Evolutionary conservation across 805 yeast genomes (phyloP), one percentile per base, ranked within the genome.

Genomic region (Wickerhamiella siamensis): DNA sequence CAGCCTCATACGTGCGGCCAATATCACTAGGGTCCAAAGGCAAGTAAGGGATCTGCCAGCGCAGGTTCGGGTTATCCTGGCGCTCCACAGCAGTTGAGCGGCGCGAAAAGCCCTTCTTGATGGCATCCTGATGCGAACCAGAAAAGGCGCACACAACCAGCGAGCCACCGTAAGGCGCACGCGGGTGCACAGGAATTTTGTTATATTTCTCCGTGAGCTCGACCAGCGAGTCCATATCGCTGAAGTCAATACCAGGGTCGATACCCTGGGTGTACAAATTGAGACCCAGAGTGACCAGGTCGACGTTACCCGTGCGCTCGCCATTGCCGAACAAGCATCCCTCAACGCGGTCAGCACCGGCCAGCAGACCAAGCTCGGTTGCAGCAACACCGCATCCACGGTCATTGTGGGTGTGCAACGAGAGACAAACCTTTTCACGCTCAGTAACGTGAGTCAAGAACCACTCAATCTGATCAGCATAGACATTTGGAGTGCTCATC

Each of bases 351-450:
- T 81, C 84, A n/a, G 84, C 93, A 41, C 93, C 93, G 2, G 84
- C 93, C 61, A 81, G 54, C 54, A 75, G 77, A 36, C 82, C 93
- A 43, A 81, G 69, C 61, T 81, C 93, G 3, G 86, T 79, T 29
- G 91, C 91, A 9, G 88, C 91, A n/a, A 81, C 87, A 12, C 82
- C 87, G 58, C 88, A 80, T 18, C 93, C 93, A 54, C 93, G 71
- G 62, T 81, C 91, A 51, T 81, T 81, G 61, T 81, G 93, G 26
- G 84, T 82, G 59, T 81, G 93, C 43, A 82, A 70, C 12, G 91
- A 80, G 40, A 81, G 72, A 52, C 83, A 75, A 19, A 82, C 72
- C 49, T 69, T 77, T 43, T 79, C 82, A 49, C 93, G 73, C 48
- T 80, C 72, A 37, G 72, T 52, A 43, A 81, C 72, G 46, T 73